Evolutionary conservation across 2,329 filamentous ascomycete species (phyloP), one percentile per base, ranked within the genome.

Genomic region (Colletotrichum spinosum): DNA sequence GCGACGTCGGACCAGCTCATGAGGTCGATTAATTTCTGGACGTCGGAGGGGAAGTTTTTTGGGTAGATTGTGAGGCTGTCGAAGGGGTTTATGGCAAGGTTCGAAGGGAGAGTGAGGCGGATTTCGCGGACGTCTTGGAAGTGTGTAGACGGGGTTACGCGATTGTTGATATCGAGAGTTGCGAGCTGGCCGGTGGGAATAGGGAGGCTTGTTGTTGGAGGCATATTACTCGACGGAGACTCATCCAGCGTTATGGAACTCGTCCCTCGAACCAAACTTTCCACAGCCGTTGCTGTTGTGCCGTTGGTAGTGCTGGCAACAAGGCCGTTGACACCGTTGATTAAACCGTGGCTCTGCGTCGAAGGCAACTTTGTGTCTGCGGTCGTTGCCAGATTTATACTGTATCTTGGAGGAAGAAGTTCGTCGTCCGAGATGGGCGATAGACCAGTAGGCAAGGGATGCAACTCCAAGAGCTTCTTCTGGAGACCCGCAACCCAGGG

Each of bases 61-160:
- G 96, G 95, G 65, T 91, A 94, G 15, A 99, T 86, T 6, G 90
- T 89, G 7, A 97, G 80, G 33, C 92, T 90, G 71, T 97, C 92
- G 6, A 95, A 94, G 0, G 96, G 94, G 0, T 90, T 50, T 63
- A 76, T 80, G 74, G 79, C 76, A 50, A 53, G 48, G 9, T 68
- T n/a, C 60, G 37, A 41, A 9, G 45, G 45, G 17, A 69, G 25
- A 17, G 53, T 15, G 45, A 68, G 60, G 33, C 48, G 53, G 2
- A 82, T 84, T n/a, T 97, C 78, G 0, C 96, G 91, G 49, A 98
- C 95, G 79, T 99, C 96, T 80, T 99, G 96, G 90, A 93, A 97
- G 78, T 99, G 96, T 2, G 82, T 81, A 1, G 76, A 53, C 0
- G 94, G 89, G 0, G 96, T 99, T 6, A 97, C 77, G 13, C 94